phyloP scores from a whole-genome alignment of 106 monocot species.

The Phalaenopsis aphrodite region DNA sequence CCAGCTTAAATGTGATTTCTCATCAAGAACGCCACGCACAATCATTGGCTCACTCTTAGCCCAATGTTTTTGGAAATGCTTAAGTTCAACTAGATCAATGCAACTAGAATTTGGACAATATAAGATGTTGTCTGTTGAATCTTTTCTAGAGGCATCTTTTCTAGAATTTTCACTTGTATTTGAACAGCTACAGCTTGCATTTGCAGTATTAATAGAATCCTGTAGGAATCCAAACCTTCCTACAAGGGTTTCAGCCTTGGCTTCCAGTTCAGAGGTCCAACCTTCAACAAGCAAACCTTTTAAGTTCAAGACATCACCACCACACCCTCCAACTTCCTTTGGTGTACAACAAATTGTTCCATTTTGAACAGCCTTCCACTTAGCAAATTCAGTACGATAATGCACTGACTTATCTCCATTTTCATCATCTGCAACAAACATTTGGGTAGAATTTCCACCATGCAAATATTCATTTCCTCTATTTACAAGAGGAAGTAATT shows the following conservation, averaged over 20 bases:
- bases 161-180: conserved; percentile 17
- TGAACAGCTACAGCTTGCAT: conserved; percentile 18
- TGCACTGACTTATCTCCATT: not conserved
- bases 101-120: conserved; percentile 44
- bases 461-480: conserved; percentile 48
- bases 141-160: conserved; percentile 46
- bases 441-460: conserved; percentile 24
- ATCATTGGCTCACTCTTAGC: conserved; percentile 57
- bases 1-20: conserved; percentile 50
- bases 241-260: conserved; percentile 23
- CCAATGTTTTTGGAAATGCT: conserved; percentile 66
- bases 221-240: not conserved
- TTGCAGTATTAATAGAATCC: not conserved
- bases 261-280: conserved; percentile 23
- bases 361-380: conserved; percentile 32
- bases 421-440: not conserved
- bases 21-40: conserved; percentile 46
- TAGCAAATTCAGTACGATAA: not conserved
- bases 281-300: conserved; percentile 28
- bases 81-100: conserved; percentile 17
- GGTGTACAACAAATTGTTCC: conserved; percentile 55
- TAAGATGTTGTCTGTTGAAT: conserved; percentile 42
- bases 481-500: conserved; percentile 12
- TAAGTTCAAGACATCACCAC: conserved; percentile 31
- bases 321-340: conserved; percentile 52